A percentile compares a stretch with the other conserved stretches of the same genome.
Evolutionary conservation across 2,329 filamentous ascomycete species (phyloP).

Genomic region (Penicillium nordicum): DNA sequence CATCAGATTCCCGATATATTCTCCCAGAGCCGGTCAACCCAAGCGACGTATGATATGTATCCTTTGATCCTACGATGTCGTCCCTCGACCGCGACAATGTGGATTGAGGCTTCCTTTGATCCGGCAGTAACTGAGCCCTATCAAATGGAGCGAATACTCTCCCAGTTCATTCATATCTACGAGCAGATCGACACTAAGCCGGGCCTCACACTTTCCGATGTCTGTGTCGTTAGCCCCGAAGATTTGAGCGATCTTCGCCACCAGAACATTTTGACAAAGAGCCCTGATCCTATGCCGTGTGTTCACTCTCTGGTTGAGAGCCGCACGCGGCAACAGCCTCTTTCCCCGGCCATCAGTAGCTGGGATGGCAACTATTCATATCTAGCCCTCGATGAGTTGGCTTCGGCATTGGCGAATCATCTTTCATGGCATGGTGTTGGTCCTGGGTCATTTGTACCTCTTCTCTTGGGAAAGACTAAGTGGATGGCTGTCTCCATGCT

Average conservation of each 20-base stretch:
- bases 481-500: constrained; percentile 25
- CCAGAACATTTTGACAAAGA: neutral
- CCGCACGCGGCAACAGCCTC: neutral
- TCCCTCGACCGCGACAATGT: neutral
- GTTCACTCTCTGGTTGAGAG: constrained; percentile 1
- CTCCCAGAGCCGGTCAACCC: neutral
- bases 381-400: neutral
- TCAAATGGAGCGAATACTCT: constrained; percentile 11
- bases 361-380: constrained; percentile 13
- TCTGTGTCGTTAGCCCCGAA: neutral
- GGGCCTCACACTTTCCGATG: neutral
- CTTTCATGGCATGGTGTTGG: neutral
- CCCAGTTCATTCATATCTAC: constrained; percentile 13
- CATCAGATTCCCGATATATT: constrained; percentile 9
- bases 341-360: constrained; percentile 2
- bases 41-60: constrained; percentile 11
- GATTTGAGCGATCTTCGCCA: neutral
- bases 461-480: constrained; percentile 7
- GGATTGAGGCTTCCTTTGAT: constrained; percentile 11
- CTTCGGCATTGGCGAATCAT: neutral
- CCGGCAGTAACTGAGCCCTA: constrained; percentile 3
- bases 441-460: constrained; percentile 2
- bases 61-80: constrained; percentile 12
- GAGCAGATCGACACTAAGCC: constrained; percentile 3
- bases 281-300: neutral